These are phyloP conservation scores for Tetratostichococcus sp. DNA, from an alignment of 139 green algal genomes.

Conservation along the genomic window DNA sequence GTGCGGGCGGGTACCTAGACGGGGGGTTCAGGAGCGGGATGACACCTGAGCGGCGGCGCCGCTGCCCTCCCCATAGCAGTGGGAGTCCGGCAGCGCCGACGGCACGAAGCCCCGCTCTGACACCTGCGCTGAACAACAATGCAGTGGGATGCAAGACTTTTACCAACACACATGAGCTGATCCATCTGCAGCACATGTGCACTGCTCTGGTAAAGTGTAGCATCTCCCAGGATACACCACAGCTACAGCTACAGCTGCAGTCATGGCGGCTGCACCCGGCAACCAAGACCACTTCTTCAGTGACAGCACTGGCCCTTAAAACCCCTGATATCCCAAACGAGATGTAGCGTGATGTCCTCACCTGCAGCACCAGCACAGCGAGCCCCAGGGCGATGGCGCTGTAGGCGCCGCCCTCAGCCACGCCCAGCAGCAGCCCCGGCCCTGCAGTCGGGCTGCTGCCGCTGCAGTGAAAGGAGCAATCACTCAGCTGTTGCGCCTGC, in stretches of 20 bases:
- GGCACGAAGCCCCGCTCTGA: slow-evolving; percentile 39
- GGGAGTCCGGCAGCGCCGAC: slow-evolving; percentile 32
- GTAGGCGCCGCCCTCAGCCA: slow-evolving; percentile 26
- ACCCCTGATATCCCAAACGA: not conserved
- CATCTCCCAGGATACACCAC: no score
- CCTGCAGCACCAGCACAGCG: slow-evolving; percentile 35
- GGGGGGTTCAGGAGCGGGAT: not conserved
- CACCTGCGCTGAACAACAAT: slow-evolving; percentile 5
- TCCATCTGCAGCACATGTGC: no score
- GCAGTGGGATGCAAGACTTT: not conserved
- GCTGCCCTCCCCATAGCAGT: slow-evolving; percentile 31
- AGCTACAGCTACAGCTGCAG: not conserved
- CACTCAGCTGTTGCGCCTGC: no score
- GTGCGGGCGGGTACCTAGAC: not conserved
- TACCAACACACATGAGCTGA: no score
- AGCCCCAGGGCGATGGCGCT: slow-evolving; percentile 9
- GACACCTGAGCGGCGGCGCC: not conserved
- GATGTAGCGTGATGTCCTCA: slow-evolving; percentile 12
- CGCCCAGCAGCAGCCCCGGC: slow-evolving; percentile 18
- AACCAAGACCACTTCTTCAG: no score
- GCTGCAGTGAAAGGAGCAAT: not conserved
- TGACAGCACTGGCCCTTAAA: not conserved
- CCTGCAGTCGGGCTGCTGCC: slow-evolving; percentile 4
- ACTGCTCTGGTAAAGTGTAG: no score
- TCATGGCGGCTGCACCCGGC: no score